Conservation (phyloP, 2,329 filamentous ascomycete genomes). For the Immersiporthe knoxdaviesiana region DNA sequence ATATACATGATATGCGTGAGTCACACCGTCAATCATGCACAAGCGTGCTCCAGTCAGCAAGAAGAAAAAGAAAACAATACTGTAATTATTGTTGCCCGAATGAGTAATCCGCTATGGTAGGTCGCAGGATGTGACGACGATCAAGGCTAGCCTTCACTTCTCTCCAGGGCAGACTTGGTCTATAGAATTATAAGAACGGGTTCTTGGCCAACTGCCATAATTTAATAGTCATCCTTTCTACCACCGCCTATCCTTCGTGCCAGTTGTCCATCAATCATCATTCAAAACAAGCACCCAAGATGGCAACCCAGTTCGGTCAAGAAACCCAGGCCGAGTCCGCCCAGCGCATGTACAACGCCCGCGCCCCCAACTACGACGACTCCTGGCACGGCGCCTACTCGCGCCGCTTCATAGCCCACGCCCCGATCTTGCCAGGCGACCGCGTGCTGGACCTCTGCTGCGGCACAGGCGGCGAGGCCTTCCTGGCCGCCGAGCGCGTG, state of each 20-base stretch:
- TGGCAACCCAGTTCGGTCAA: constrained; percentile 23
- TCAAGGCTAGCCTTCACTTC: not conserved
- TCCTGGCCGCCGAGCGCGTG: constrained; percentile 36
- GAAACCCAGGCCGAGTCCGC: constrained; percentile 33
- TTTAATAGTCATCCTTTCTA: not conserved
- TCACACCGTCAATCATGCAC: not conserved
- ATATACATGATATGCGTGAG: not conserved
- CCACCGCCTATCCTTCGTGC: too few species aligned
- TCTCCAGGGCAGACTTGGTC: not conserved
- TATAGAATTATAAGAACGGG: not conserved
- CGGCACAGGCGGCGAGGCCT: constrained; percentile 41
- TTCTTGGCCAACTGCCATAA: not conserved
- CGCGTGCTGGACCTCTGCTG: constrained; percentile 40
- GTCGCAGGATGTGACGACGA: not conserved
- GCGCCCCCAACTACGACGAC: constrained; percentile 39
- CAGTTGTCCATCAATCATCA: not conserved
- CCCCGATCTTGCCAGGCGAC: constrained; percentile 34
- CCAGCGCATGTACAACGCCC: constrained; percentile 39
- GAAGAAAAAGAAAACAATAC: too few species aligned
- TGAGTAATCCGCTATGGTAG: not conserved
- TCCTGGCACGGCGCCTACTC: constrained; percentile 41
- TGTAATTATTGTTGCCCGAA: not conserved
- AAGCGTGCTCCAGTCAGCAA: not conserved
- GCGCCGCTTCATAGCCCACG: constrained; percentile 37
- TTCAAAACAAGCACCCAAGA: constrained; percentile 1